Evolutionary conservation across 2,329 filamentous ascomycete genomes (phyloP), one percentile per base, ranked within the genome.

Genomic region (Exophiala xenobiotica): DNA sequence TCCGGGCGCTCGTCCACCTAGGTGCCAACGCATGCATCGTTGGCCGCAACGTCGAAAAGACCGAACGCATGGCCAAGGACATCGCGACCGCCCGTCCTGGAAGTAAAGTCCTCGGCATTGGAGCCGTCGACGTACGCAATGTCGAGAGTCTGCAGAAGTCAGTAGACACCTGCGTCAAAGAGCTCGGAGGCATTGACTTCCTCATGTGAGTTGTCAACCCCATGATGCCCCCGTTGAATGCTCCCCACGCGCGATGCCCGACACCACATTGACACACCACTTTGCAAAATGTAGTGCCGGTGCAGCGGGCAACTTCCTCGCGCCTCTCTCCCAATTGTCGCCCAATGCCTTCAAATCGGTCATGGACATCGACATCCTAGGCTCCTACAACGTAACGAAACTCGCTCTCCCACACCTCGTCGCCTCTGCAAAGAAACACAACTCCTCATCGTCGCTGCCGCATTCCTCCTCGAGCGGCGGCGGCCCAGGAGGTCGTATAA

Each of bases 1-100:
- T 95, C 24, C 82, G 90, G 59, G 93, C 93, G 3, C 77, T 99
- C 53, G 90, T 99, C 19, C 81, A 91, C 57, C 83, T 99, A 6
- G 93, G 93, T 46, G 92, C 90, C 38, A 86, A 97, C 63, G 93
- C 93, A 43, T 95, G 88, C 71, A 97, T 99, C 65, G 81, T 97
- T 50, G 93, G 93, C 33, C 86, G 93, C 61, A 96, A 89, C 68
- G 81, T 86, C 38, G 83, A 89, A 62, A 96, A 96, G 77, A 97
- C 92, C 0, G 87, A 93, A 68, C 71, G 73, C 1, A 86, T 83
- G 63, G 93, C 93, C 3, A 80, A 79, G 57, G 89, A 93, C 62
- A 92, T 99, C 61, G 87, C 87, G 7, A 86, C 85, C 1, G 87
- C 85, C 23, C 81, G 93, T 20, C 69, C 78, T 1, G 91, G 91